phyloP scores from a whole-genome alignment of 352 stramenopile species.

The Halophytophthora batemanensis region DNA sequence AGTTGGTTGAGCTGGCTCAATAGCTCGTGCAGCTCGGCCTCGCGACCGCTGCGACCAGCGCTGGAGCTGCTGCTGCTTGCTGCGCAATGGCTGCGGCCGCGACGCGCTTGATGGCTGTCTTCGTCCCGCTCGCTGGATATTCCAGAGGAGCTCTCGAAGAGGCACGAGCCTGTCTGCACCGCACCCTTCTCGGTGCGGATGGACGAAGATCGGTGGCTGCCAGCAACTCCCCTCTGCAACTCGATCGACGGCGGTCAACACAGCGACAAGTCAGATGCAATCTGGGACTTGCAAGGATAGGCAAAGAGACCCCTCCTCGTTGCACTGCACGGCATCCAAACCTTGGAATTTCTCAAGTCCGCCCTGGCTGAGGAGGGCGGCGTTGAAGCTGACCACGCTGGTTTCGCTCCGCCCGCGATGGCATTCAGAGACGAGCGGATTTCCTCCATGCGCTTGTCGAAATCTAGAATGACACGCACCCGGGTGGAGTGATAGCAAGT shows the following conservation, averaged over 20 bases:
- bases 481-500: too few species aligned
- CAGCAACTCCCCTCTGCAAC: conserved; percentile 10
- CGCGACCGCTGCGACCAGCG: conserved; percentile 10
- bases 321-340: neutral
- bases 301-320: neutral
- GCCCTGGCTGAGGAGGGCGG: neutral
- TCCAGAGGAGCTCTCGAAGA: conserved; percentile 13
- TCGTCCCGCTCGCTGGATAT: conserved; percentile 14
- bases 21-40: conserved; percentile 36
- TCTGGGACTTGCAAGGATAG: neutral
- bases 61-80: too few species aligned
- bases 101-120: neutral
- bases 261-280: conserved; percentile 3
- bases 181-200: conserved; percentile 20
- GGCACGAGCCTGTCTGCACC: conserved; percentile 11
- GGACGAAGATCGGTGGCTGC: conserved; percentile 3
- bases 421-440: conserved; percentile 59
- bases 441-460: conserved; percentile 71
- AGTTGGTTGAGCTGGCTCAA: conserved; percentile 34
- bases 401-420: conserved; percentile 37
- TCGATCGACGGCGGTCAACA: conserved; percentile 7
- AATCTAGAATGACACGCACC: conserved; percentile 33
- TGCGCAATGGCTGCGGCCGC: too few species aligned
- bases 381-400: neutral
- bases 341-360: conserved; percentile 17